phyloP scores from a whole-genome alignment of 2,329 filamentous ascomycete genomes.

The Calonectria pteridis region DNA sequence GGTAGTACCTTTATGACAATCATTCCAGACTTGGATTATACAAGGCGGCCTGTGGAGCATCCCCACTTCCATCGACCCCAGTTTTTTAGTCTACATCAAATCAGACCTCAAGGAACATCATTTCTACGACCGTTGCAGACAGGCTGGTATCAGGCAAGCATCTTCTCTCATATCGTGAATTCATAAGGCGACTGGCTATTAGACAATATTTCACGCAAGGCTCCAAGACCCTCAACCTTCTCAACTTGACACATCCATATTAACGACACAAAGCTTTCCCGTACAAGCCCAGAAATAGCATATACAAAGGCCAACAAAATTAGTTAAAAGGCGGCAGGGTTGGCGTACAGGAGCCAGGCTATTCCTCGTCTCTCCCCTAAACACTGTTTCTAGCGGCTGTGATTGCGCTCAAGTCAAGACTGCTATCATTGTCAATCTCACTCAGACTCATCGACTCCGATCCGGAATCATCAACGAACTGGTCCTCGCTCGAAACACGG shows the following conservation, averaged over 20 bases:
- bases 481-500: not conserved
- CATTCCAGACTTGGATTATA: too few species aligned
- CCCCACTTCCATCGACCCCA: not conserved
- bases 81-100: not conserved
- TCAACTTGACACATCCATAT: not conserved
- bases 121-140: not conserved
- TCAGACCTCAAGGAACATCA: not conserved
- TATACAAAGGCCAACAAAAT: conserved; percentile 19
- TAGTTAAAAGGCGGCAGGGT: not conserved
- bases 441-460: not conserved
- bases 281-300: conserved; percentile 8
- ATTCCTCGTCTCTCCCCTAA: conserved; percentile 3
- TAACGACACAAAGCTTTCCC: not conserved
- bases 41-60: not conserved
- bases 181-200: conserved; percentile 26
- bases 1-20: too few species aligned
- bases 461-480: not conserved
- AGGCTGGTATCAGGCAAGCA: not conserved
- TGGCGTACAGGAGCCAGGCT: not conserved
- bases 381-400: not conserved
- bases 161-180: conserved; percentile 2
- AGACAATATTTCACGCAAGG: conserved; percentile 10
- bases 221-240: not conserved
- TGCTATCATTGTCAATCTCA: not conserved
- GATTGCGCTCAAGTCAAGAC: not conserved